Evolutionary conservation across 2,329 filamentous ascomycete species (phyloP), one percentile per base, ranked within the genome.

Genomic region (Xylaria polymorpha): DNA sequence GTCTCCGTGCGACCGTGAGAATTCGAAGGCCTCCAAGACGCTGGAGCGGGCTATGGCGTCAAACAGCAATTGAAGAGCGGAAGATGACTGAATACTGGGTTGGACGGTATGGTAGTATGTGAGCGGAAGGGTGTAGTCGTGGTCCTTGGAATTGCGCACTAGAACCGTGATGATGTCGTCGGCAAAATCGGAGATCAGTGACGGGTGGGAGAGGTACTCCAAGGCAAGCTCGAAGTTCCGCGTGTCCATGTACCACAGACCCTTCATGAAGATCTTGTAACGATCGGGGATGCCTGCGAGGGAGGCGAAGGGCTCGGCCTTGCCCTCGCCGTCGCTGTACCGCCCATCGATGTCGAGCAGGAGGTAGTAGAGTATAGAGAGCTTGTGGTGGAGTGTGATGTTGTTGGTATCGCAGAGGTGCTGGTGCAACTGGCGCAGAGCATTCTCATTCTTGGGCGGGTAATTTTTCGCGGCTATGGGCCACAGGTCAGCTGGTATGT

Each of bases 321-420:
- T 73, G 55, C 29, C 69, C 37, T 64, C 61, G 84, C 7, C 83
- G 75, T 43, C 44, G 46, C 32, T 39, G 6, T 35, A 86, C 35
- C 82, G 80, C 46, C 83, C 80, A 75, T 91, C 88, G 77, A 91
- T 88, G 78, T 97, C 93, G 76, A 93, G 90, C 3, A 97, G 86
- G 46, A 97, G 83, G 79, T 97, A 97, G 84, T 93, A 97, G 72
- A 97, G 85, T 57, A 96, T 86, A 20, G 93, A 93, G 73, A 94
- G 89, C 79, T 94, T 94, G 82, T 94, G 91, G 79, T 94, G 91
- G 63, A 88, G 85, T 8, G 91, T 87, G 73, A 91, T 89, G 58
- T 83, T 83, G 63, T 85, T 72, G 58, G 83, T 88, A 32, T 88
- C 85, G 78, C 90, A 87, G 71, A 97, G 90, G 68, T 90, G 88